Evolutionary conservation across 331 rosid genomes (phyloP), one percentile per base, ranked within the genome.

Genomic region (Pyrus hybrid): DNA sequence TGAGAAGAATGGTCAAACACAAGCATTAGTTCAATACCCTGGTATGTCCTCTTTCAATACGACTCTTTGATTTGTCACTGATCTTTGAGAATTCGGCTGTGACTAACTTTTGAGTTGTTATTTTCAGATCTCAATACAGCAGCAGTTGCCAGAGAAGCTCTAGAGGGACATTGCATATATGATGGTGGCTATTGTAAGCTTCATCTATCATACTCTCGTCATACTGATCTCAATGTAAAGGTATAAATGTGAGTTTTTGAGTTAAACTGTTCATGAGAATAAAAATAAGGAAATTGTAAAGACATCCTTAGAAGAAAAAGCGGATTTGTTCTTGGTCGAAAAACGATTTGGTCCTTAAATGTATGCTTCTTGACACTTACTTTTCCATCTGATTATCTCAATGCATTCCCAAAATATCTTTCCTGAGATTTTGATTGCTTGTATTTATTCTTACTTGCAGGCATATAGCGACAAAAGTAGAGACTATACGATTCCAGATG

Each of bases 121-220:
- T 85, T 57, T 58, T 30, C 85, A 85, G 86, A 87, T 83, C 64
- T 91, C 66, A 57, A 67, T 58, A 87, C 91, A 3, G 97, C 98
- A 62, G 80, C 93, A 18, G 78, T 87, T 82, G 98, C 98, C 69
- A 89, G 91, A 77, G 97, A 89, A 87, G 96, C 97, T 77, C 77
- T 93, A 57, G 98, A 93, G 79, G 98, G 98, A 68, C 97, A 93
- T 72, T 85, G 98, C 98, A 91, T 93, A 80, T 93, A 93, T 93
- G 98, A 93, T 93, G 98, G 98, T 93, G 98, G 98, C 98, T 93
- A 91, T 85, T 93, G 98, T 93, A 93, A 93, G 97, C 98, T 93
- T 93, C 98, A 89, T 93, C 97, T 93, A 86, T 84, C 98, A 93
- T 93, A 87, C 93, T 93, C 98, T 93, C 98, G 97, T 89, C 98